Base-by-base conservation (phyloP, 352 stramenopile genomes). In the Phytophthora megakarya region DNA sequence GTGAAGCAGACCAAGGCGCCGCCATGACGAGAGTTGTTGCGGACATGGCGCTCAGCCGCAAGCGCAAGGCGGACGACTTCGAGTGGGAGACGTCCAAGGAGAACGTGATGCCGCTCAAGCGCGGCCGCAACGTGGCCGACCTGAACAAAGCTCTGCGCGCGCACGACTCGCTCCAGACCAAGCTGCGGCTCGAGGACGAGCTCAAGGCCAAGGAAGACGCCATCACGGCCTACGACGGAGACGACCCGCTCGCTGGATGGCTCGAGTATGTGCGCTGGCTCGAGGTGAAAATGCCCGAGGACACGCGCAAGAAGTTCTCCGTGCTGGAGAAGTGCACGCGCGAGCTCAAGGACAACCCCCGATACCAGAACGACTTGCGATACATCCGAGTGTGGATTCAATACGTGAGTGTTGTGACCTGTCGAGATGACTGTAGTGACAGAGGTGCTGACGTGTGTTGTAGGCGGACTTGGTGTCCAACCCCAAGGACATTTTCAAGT, bases 401-500 rank as follows among this genome's bases (percentile, higher is more conserved):
- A 93, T 96, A 94, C 47, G 87, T 94, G 71, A 61, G 83, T 82
- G n/a, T 11, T 12, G 19, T 10, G 19, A 10, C n/a, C n/a, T n/a
- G n/a, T n/a, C n/a, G 4, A 42, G 12, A 45, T 46, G 30, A 16
- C 12, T 23, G 18, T 28, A 15, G 30, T 35, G 1, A 18, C 45
- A 12, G 30, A 2, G 10, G 10, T 40, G 22, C 19, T 61, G 43
- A 57, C 43, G 19, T 60, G n/a, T 66, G 3, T 19, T 19, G 33
- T 25, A 96, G 87, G 85, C 85, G 39, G 87, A 96, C 52, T 65
- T 93, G 54, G 84, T 93, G 32, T 89, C 82, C 2, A 94, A 96
- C 52, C 87, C 87, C 0, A 91, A 92, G 57, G 87, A 96, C 38
- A 92, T 96, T 60, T 96, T 96, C 70, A 93, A 92, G 61, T 96